Conservation (phyloP, 768 basidiomycete genomes). For the Tylopilus balloui region DNA sequence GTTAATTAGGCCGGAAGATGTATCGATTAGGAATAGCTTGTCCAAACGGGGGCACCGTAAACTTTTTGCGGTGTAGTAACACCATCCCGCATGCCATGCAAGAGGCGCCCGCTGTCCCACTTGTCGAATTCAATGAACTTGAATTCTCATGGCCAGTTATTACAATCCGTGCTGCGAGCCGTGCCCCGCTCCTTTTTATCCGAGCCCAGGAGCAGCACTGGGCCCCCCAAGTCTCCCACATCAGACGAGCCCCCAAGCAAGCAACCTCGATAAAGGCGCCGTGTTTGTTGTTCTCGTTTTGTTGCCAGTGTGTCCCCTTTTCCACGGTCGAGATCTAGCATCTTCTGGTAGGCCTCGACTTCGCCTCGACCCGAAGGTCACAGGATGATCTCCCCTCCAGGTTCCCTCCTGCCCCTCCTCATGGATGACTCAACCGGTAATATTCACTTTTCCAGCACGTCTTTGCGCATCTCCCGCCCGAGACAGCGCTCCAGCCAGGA, state of each 20-base stretch:
- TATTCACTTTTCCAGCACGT: conserved; percentile 11
- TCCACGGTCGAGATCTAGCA: conserved; percentile 27
- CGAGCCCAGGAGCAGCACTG: conserved; percentile 4
- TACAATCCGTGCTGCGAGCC: conserved; percentile 23
- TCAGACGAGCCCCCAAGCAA: conserved; percentile 1
- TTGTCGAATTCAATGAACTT: conserved; percentile 13
- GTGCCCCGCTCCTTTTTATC: conserved; percentile 31
- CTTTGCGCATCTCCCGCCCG: conserved; percentile 11
- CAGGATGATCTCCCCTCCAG: conserved; percentile 24
- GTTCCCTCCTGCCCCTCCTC: conserved; percentile 1
- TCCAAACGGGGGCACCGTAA: conserved; percentile 29
- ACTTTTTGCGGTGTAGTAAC: conserved; percentile 23
- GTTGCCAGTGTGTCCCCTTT: conserved; percentile 19
- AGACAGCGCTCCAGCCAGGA: conserved; percentile 13
- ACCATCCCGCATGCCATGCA: conserved; percentile 16
- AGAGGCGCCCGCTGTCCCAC: conserved; percentile 20
- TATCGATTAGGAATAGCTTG: conserved; percentile 27
- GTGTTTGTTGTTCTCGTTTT: conserved; percentile 12
- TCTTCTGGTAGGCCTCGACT: conserved; percentile 20
- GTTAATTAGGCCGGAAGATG: conserved; percentile 27
- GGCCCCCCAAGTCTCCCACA: conserved; percentile 9
- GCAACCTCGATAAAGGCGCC: background rate
- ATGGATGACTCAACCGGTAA: conserved; percentile 21
- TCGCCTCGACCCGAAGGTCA: conserved; percentile 9
- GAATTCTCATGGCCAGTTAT: conserved; percentile 26